Base-by-base conservation (phyloP, 768 basidiomycete species). In the Lactarius quietus region DNA sequence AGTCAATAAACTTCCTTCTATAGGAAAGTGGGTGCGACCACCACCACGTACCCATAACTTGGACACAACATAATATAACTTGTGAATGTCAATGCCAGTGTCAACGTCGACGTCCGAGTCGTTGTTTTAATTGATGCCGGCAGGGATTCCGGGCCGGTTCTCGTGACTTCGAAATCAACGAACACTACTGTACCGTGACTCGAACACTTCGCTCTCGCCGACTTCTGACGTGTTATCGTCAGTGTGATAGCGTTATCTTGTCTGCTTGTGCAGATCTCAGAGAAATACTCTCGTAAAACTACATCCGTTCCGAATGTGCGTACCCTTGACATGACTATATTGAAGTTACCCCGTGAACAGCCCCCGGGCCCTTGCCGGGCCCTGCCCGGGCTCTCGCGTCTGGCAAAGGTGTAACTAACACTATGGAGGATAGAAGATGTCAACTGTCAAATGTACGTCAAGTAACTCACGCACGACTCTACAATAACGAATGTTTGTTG, bases 391-490 rank as follows among this genome's bases (percentile, higher is more conserved):
- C 15, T 51, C 14, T 12, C 20, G 31, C 29, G 28, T 41, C 31
- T 9, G 33, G n/a, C 14, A 6, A 3, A 18, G 26, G 29, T 26
- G n/a, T n/a, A n/a, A n/a, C n/a, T n/a, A n/a, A n/a, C n/a, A n/a
- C n/a, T n/a, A 51, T 28, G 28, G 53, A 35, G 39, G 20, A 45
- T 29, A 43, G 64, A 61, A 61, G 29, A 3, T 57, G 64, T 52
- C 64, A 57, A 36, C 48, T 10, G 45, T 60, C 64, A 57, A 36
- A 60, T 10, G 45, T 60, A 60, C 59, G 59, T 60, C 33, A 60
- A 60, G 56, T 6, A 48, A 51, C 48, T 51, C 23, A 51, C 55
- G 29, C 45, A 61, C 18, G 55, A 31, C 33, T 48, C 43, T n/a
- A 51, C 43, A 17, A 55, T 33, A 55, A 43, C 57, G 26, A 12